These are phyloP conservation scores for Fusarium guadeloupense DNA, from an alignment of 2,329 filamentous ascomycete genomes.

Conservation along the genomic window DNA sequence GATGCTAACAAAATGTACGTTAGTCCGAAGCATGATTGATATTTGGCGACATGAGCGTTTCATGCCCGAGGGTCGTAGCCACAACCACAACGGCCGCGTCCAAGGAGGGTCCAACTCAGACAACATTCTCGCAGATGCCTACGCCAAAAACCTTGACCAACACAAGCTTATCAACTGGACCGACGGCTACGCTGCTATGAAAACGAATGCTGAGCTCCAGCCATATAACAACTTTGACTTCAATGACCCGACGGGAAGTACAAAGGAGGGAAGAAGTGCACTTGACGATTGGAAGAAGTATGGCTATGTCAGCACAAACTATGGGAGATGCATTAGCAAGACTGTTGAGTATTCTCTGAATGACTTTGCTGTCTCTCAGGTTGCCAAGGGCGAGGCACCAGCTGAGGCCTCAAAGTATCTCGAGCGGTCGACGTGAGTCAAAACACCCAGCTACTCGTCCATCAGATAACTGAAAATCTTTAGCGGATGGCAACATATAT, in stretches of 20 bases:
- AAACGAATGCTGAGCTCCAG: conserved; percentile 64
- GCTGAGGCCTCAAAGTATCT: conserved; percentile 61
- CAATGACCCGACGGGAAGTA: conserved; percentile 61
- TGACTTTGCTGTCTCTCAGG: conserved; percentile 61
- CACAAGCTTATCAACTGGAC: conserved; percentile 63
- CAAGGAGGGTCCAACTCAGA: conserved; percentile 69
- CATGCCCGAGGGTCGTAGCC: conserved; percentile 63
- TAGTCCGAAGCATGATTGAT: conserved; percentile 64
- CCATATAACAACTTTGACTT: conserved; percentile 61
- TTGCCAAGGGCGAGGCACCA: conserved; percentile 54
- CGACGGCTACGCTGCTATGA: conserved; percentile 61
- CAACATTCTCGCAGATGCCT: conserved; percentile 69
- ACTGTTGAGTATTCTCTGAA: conserved; percentile 68
- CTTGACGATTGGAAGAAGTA: conserved; percentile 66
- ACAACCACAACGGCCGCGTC: conserved; percentile 65
- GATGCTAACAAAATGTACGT: neutral
- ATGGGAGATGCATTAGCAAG: conserved; percentile 62
- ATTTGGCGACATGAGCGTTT: conserved; percentile 65
- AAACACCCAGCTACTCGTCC: too few relatives aligned
- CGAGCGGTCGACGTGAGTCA: conserved; percentile 15
- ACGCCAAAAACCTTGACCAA: conserved; percentile 55
- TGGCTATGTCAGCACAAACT: conserved; percentile 64
- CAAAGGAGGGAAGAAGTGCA: conserved; percentile 63
- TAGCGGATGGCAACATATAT: conserved; percentile 68
- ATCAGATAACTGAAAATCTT: neutral